phyloP scores from a whole-genome alignment of 1,284 basidiomycete species.

The Trametes polyzona region DNA sequence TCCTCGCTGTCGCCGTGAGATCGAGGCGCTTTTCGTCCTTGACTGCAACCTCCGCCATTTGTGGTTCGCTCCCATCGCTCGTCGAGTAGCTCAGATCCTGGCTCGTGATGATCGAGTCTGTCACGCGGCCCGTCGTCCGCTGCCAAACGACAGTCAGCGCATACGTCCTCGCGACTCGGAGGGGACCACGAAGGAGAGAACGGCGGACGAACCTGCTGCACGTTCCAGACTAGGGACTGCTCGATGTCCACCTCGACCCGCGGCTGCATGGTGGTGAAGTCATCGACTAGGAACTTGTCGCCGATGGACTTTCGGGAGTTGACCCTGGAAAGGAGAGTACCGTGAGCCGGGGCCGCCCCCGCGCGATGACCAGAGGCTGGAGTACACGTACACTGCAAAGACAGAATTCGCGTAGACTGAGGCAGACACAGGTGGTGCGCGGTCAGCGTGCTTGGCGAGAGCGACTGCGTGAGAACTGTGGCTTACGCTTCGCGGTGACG shows the following conservation, averaged over 20 bases:
- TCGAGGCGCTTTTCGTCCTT: too few species aligned
- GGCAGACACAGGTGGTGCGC: background rate
- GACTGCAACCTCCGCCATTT: too few species aligned
- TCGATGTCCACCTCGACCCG: background rate
- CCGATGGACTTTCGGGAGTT: slow-evolving; percentile 12
- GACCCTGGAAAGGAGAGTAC: background rate
- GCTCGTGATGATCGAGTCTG: too few species aligned
- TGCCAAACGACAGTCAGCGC: too few species aligned
- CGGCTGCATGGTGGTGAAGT: background rate
- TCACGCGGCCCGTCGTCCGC: background rate
- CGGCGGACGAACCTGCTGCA: background rate
- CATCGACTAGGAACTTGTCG: background rate
- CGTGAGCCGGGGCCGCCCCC: too few species aligned
- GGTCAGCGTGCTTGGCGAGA: too few species aligned
- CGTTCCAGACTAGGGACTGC: background rate
- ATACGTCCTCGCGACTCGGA: too few species aligned
- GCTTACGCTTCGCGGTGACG: slow-evolving; percentile 14
- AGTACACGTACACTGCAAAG: slow-evolving; percentile 15
- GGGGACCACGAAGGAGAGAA: too few species aligned
- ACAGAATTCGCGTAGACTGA: slow-evolving; percentile 20
- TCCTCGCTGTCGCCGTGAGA: too few species aligned
- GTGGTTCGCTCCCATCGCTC: too few species aligned
- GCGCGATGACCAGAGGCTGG: background rate
- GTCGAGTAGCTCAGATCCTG: too few species aligned
- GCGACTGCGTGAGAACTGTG: too few species aligned